Evolutionary conservation across 768 basidiomycete genomes (phyloP).

Genomic region (Ephemerocybe angulata): DNA sequence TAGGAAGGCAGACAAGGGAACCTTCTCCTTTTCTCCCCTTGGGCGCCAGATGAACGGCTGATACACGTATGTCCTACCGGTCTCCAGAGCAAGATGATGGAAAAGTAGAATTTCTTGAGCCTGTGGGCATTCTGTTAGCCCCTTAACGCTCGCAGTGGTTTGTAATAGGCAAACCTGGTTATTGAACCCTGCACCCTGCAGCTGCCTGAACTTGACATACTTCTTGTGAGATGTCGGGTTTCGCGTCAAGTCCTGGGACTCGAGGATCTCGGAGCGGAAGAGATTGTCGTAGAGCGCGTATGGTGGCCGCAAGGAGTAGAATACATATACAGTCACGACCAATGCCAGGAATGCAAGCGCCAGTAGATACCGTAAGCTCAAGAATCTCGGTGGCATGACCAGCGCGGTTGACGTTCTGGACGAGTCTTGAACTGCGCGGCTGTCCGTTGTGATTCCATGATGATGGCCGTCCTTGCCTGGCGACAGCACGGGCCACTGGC

Average conservation of each 20-base stretch:
- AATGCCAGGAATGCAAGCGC: conserved; percentile 8
- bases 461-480: too few species aligned
- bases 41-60: conserved; percentile 46
- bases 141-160: neutral
- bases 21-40: conserved; percentile 34
- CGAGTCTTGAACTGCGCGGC: neutral
- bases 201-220: conserved; percentile 43
- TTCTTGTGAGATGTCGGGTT: conserved; percentile 25
- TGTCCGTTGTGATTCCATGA: too few species aligned
- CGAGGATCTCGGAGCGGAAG: conserved; percentile 24
- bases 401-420: neutral
- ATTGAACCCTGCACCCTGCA: conserved; percentile 48
- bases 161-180: conserved; percentile 33
- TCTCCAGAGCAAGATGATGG: conserved; percentile 41
- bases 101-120: conserved; percentile 44
- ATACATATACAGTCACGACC: conserved; percentile 25
- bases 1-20: conserved; percentile 44
- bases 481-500: too few species aligned
- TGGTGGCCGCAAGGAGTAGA: conserved; percentile 34
- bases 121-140: conserved; percentile 18
- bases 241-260: conserved; percentile 25
- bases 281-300: conserved; percentile 34
- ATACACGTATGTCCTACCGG: conserved; percentile 40
- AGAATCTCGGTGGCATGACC: neutral
- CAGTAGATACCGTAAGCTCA: neutral